Percentiles rank a stretch among this genome's conserved stretches.
These are phyloP conservation scores for Termitomyces sp. DNA, from an alignment of 768 basidiomycete species.

Conservation along the genomic window DNA sequence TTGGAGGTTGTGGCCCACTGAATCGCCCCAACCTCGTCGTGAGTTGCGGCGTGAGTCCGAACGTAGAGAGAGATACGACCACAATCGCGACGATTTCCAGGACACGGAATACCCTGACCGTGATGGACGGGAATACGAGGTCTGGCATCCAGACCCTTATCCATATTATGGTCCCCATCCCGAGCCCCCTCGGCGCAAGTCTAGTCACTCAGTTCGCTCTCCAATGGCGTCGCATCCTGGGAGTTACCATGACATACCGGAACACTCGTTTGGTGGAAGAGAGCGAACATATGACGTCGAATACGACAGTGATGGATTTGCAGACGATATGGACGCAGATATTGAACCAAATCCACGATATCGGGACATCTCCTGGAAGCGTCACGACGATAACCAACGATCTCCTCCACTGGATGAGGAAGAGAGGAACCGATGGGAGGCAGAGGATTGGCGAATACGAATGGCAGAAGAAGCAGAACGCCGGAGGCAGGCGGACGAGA, in stretches of 20 bases:
- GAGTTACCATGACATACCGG: conserved; percentile 12
- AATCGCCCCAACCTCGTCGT: conserved; percentile 4
- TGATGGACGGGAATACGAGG: conserved; percentile 7
- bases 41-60: conserved; percentile 11
- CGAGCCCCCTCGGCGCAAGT: conserved; percentile 13
- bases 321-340: conserved; percentile 15
- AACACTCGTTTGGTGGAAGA: conserved; percentile 19
- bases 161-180: conserved; percentile 9
- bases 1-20: conserved; percentile 15
- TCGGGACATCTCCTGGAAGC: not conserved
- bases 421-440: conserved; percentile 8
- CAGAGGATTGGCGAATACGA: conserved; percentile 4
- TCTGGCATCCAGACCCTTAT: conserved; percentile 5
- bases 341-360: conserved; percentile 1
- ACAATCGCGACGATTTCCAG: conserved; percentile 6
- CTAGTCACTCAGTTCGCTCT: conserved; percentile 7
- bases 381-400: conserved; percentile 1
- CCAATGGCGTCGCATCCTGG: conserved; percentile 15
- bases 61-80: conserved; percentile 7
- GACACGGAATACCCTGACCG: conserved; percentile 11
- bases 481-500: conserved; percentile 10
- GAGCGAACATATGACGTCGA: conserved; percentile 9
- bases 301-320: conserved; percentile 18
- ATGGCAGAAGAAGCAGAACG: conserved; percentile 17
- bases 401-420: not conserved